These are phyloP conservation scores for Pythium brassicae DNA, from an alignment of 352 stramenopile species.

Conservation along the genomic window DNA sequence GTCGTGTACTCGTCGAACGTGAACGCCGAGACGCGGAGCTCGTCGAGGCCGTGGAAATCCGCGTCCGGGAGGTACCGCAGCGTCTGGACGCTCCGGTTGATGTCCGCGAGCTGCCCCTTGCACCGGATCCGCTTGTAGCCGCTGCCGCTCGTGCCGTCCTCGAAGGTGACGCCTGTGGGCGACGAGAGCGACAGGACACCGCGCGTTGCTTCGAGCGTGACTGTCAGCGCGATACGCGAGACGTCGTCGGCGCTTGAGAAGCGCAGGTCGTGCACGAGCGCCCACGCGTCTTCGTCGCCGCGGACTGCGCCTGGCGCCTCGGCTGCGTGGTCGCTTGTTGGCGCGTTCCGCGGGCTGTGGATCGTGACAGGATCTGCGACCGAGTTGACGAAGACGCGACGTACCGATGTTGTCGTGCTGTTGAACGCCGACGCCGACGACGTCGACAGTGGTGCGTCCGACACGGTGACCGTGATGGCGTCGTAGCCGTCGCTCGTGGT, in stretches of 20 bases:
- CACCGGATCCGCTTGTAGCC: slow-evolving; percentile 11
- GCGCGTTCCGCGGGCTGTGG: slow-evolving; percentile 17
- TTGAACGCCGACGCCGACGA: slow-evolving; percentile 17
- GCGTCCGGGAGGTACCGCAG: slow-evolving; percentile 36
- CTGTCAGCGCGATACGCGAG: slow-evolving; percentile 19
- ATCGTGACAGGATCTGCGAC: slow-evolving; percentile 29
- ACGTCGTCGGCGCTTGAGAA: slow-evolving; percentile 52
- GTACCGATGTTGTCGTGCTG: slow-evolving; percentile 22
- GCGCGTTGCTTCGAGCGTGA: slow-evolving; percentile 6
- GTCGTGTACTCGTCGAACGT: slow-evolving; percentile 44
- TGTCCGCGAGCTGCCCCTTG: slow-evolving; percentile 34
- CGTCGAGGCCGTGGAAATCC: slow-evolving; percentile 46
- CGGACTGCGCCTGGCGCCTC: slow-evolving; percentile 17
- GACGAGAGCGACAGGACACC: slow-evolving; percentile 10
- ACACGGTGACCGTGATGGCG: slow-evolving; percentile 32
- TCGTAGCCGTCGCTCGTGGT: slow-evolving; percentile 28
- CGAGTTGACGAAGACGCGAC: slow-evolving; percentile 31
- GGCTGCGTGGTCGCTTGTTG: slow-evolving; percentile 25
- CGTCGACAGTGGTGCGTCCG: slow-evolving; percentile 17
- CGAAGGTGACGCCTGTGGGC: slow-evolving; percentile 19
- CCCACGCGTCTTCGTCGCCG: slow-evolving; percentile 46
- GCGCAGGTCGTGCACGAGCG: slow-evolving; percentile 20
- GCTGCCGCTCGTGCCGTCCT: slow-evolving; percentile 13
- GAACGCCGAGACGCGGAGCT: slow-evolving; percentile 28
- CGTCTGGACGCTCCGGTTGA: slow-evolving; percentile 33